Percentiles rank a stretch among this genome's conserved stretches.
Evolutionary conservation across 2,329 filamentous ascomycete genomes (phyloP).

Genomic region (Penicillium brevicompactum): DNA sequence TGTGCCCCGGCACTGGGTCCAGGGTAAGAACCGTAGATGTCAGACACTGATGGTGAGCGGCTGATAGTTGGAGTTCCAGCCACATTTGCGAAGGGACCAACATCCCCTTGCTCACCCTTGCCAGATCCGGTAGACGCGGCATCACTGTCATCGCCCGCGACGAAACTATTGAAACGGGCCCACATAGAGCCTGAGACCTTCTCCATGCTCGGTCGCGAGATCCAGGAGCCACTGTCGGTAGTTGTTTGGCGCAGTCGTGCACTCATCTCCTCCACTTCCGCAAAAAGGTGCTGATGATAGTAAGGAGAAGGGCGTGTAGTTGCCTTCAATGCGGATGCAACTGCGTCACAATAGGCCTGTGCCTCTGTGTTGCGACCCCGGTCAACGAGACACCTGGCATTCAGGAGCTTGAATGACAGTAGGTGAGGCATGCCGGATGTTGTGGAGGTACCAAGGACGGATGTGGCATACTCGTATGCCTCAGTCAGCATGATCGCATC

Average conservation of each 20-base stretch:
- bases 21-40: slow-evolving; percentile 68
- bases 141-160: slow-evolving; percentile 84
- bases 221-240: slow-evolving; percentile 82
- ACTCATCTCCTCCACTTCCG: slow-evolving; percentile 78
- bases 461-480: slow-evolving; percentile 87
- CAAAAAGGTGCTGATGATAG: slow-evolving; percentile 74
- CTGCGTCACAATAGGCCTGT: slow-evolving; percentile 86
- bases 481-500: slow-evolving; percentile 94
- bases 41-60: slow-evolving; percentile 72
- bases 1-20: slow-evolving; percentile 36
- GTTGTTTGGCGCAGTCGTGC: slow-evolving; percentile 83
- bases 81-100: slow-evolving; percentile 81
- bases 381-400: slow-evolving; percentile 82
- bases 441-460: slow-evolving; percentile 64
- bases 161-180: slow-evolving; percentile 94
- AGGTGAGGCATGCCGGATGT: slow-evolving; percentile 73
- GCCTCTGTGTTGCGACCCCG: slow-evolving; percentile 81
- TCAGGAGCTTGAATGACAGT: slow-evolving; percentile 85
- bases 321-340: slow-evolving; percentile 72
- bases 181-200: slow-evolving; percentile 90
- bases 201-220: slow-evolving; percentile 92
- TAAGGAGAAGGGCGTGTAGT: slow-evolving; percentile 86
- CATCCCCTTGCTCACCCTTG: slow-evolving; percentile 58
- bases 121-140: slow-evolving; percentile 59
- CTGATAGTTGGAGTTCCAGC: slow-evolving; percentile 74